Evolutionary conservation across 2,329 filamentous ascomycete species (phyloP).

Genomic region (Colletotrichum sp.): DNA sequence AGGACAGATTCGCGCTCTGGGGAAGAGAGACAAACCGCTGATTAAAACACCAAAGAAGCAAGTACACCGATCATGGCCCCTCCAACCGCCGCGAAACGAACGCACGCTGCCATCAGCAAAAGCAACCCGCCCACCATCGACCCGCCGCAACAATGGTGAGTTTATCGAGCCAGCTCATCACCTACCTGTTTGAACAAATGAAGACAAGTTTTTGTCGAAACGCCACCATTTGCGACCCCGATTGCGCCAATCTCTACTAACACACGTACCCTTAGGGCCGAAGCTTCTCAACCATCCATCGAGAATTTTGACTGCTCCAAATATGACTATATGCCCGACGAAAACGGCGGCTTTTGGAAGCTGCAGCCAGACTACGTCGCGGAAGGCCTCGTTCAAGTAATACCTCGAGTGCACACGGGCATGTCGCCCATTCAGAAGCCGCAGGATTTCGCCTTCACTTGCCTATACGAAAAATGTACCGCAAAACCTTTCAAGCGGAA

Average conservation of each 20-base stretch:
- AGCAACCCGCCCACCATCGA: background rate
- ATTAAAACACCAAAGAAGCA: slow-evolving; percentile 11
- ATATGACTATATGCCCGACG: slow-evolving; percentile 22
- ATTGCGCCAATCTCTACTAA: background rate
- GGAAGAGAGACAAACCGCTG: slow-evolving; percentile 5
- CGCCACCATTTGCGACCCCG: background rate
- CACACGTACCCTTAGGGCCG: slow-evolving; percentile 3
- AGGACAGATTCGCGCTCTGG: slow-evolving; percentile 13
- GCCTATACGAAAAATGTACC: slow-evolving; percentile 45
- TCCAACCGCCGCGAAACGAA: slow-evolving; percentile 16
- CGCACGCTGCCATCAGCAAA: slow-evolving; percentile 12
- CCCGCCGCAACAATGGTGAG: background rate
- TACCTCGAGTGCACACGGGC: slow-evolving; percentile 16
- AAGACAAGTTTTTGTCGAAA: background rate
- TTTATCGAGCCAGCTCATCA: background rate
- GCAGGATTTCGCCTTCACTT: slow-evolving; percentile 28
- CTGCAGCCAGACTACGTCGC: slow-evolving; percentile 16
- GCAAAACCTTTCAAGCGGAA: slow-evolving; percentile 54
- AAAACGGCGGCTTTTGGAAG: slow-evolving; percentile 23
- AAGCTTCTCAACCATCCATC: background rate
- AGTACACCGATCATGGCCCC: slow-evolving; percentile 9
- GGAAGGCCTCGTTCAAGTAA: slow-evolving; percentile 6
- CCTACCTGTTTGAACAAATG: background rate
- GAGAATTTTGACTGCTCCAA: slow-evolving; percentile 22
- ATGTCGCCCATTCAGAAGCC: slow-evolving; percentile 15